Conservation (phyloP, 1,284 basidiomycete genomes). For the Cutaneotrichosporon cavernicola region DNA sequence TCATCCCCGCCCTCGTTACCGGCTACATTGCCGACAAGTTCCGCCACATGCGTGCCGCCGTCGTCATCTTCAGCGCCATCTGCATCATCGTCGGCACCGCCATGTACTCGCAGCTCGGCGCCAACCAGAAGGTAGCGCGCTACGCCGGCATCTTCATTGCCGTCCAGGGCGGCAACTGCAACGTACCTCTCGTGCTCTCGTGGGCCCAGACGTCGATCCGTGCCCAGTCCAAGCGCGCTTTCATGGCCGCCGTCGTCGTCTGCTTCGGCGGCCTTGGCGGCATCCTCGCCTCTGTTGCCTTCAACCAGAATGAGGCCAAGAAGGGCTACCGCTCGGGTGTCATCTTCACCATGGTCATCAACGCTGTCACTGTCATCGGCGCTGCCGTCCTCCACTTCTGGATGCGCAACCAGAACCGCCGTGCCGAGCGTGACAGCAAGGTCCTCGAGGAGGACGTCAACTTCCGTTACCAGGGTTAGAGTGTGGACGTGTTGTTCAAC, state of each 20-base stretch:
- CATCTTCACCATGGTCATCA: conserved; percentile 23
- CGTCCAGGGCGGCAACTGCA: conserved; percentile 45
- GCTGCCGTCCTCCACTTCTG: conserved; percentile 13
- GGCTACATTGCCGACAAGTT: conserved; percentile 50
- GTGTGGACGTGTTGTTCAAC: neutral
- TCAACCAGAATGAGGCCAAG: conserved; percentile 20
- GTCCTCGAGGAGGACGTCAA: conserved; percentile 20
- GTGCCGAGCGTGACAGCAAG: conserved; percentile 16
- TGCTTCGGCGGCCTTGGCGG: conserved; percentile 55
- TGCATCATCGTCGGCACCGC: conserved; percentile 19
- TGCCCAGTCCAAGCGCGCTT: conserved; percentile 50
- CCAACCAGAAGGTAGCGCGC: conserved; percentile 36
- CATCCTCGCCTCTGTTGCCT: conserved; percentile 34
- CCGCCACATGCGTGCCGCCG: conserved; percentile 9
- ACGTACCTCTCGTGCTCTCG: conserved; percentile 43
- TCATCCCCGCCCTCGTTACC: conserved; percentile 46
- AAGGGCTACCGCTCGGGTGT: conserved; percentile 22
- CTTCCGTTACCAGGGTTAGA: conserved; percentile 24
- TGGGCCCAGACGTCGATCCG: conserved; percentile 54
- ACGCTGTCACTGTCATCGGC: conserved; percentile 9
- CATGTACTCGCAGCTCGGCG: conserved; percentile 24
- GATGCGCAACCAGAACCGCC: conserved; percentile 17
- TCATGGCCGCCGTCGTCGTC: conserved; percentile 51
- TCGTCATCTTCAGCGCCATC: conserved; percentile 16
- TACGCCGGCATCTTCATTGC: conserved; percentile 54